phyloP scores from a whole-genome alignment of 164 flowering plant species.

The Litsea cubeba region DNA sequence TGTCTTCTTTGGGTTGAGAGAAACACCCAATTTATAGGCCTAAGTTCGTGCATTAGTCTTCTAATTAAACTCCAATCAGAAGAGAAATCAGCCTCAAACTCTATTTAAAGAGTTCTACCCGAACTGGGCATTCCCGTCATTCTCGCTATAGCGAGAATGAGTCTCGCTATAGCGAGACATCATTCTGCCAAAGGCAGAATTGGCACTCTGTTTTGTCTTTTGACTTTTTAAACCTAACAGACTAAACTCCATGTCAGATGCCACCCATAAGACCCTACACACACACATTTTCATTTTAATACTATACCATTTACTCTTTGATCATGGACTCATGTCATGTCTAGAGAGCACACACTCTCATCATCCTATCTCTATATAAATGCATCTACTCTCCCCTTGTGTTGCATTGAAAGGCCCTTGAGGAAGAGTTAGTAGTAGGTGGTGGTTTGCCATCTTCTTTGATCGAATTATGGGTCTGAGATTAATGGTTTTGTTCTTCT shows the following conservation, averaged over 20 bases:
- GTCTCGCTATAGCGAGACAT: no score
- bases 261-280: constrained; percentile 22
- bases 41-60: no score
- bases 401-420: not conserved
- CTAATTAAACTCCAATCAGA: no score
- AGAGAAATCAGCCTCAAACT: no score
- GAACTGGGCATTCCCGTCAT: no score
- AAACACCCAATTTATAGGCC: no score
- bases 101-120: no score
- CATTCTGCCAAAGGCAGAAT: no score
- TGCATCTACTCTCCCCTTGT: not conserved
- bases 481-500: constrained; percentile 12
- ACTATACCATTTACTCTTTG: not conserved
- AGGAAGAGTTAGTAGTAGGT: not conserved
- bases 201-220: no score
- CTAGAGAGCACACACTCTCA: not conserved
- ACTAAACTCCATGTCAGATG: constrained; percentile 40
- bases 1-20: no score
- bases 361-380: constrained; percentile 20
- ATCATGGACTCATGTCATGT: constrained; percentile 3
- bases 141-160: no score
- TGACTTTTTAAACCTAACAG: no score
- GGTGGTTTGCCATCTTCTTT: constrained; percentile 2
- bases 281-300: not conserved
- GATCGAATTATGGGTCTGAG: not conserved